A percentile compares a stretch with the other conserved stretches of the same genome.
Conservation (phyloP, 345 rosid species). For the Diplotaxis tenuifolia region DNA sequence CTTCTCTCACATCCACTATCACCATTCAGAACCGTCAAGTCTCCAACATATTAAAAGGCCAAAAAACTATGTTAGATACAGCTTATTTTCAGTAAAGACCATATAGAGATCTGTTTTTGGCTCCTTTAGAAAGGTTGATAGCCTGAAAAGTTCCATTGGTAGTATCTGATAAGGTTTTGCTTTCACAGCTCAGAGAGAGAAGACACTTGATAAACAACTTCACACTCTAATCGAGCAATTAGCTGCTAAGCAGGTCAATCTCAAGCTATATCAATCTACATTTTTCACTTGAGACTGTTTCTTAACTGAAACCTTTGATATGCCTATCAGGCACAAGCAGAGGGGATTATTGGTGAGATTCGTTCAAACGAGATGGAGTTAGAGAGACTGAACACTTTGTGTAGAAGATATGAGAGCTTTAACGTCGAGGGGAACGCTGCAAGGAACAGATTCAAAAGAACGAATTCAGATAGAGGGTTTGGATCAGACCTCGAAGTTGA, state of each 20-base stretch:
- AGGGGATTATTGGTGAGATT: conserved; percentile 69
- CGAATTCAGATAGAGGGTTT: conserved; percentile 54
- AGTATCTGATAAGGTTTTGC: conserved; percentile 13
- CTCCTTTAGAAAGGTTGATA: conserved; percentile 1
- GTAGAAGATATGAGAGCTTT: conserved; percentile 56
- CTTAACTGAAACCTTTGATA: not conserved
- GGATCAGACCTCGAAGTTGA: conserved; percentile 52
- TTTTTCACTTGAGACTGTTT: not conserved
- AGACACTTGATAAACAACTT: conserved; percentile 85
- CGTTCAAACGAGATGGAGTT: conserved; percentile 70
- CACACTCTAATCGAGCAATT: conserved; percentile 88
- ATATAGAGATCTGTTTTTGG: not conserved
- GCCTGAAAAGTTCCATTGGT: not conserved
- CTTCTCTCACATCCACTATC: conserved; percentile 1
- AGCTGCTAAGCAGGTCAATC: conserved; percentile 75
- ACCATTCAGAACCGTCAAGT: not conserved
- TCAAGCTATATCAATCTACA: conserved; percentile 1
- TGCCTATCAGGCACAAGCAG: conserved; percentile 73
- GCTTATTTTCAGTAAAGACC: conserved; percentile 5
- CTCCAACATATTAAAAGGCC: conserved; percentile 4
- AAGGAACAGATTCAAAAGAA: conserved; percentile 70
- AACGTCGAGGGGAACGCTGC: conserved; percentile 53
- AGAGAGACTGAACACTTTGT: conserved; percentile 64
- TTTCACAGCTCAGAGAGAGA: conserved; percentile 81
- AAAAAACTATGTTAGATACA: not conserved